Base-by-base conservation (phyloP, 768 basidiomycete genomes). In the Brasilioporus rufonigricans region DNA sequence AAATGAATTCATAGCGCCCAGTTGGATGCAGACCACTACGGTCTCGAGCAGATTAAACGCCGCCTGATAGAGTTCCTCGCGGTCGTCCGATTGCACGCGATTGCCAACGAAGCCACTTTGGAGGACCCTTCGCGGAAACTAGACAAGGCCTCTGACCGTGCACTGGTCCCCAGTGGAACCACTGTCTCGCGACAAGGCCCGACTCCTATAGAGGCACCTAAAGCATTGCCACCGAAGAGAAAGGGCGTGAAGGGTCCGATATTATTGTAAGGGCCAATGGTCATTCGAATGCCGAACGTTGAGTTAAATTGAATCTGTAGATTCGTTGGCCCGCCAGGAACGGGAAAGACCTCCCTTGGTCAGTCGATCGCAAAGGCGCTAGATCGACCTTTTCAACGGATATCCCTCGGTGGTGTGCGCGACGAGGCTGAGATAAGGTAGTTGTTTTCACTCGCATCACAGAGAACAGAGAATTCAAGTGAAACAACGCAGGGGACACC, bases 51-150 rank as follows among this genome's bases (percentile, higher is more conserved):
- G 68, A 87, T 98, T 68, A 98, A 97, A 78, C 86, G 90, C 59
- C 79, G 94, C 11, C 71, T 96, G 3, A 89, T 96, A 44, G 95
- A 97, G 65, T 97, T 93, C 68, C 81, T 98, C 38, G 93, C 92
- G 0, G 89, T 97, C 12, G 86, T 95, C 32, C 75, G 91, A 56
- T 72, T 85, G 47, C 75, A 74, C 41, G 72, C 74, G 9, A 57
- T 76, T 19, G 56, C 65, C 1, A 59, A 65, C 44, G 65, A 62
- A 31, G 32, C 58, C 11, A 19, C 60, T 24, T 31, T 9, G 27
- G 56, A 50, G 41, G 50, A 29, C 47, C 58, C 50, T 48, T 53
- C 55, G 56, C 54, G 61, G 47, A 77, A 41, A 5, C 21, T 3
- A 31, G 41, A 38, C 52, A 67, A 54, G 55, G 62, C 45, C 35